Conservation (phyloP, 192 early-diverging fungal species). For the Rhizophagus sp. region DNA sequence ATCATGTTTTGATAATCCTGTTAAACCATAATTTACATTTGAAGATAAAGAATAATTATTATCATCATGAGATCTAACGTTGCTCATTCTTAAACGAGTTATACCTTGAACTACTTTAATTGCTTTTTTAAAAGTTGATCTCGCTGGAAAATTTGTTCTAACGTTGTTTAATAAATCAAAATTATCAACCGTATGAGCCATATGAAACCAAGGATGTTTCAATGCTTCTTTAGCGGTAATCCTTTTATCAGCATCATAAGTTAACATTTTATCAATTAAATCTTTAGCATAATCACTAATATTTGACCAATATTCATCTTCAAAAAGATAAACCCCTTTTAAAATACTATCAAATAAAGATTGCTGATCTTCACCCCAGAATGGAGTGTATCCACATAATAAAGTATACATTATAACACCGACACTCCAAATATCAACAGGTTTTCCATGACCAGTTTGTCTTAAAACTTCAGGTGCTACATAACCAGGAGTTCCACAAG, state of each 20-base stretch:
- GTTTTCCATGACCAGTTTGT: slow-evolving; percentile 86
- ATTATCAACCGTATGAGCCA: background rate
- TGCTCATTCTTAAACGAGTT: background rate
- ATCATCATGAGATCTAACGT: background rate
- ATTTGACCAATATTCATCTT: slow-evolving; percentile 76
- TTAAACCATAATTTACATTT: background rate
- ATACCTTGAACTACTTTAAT: slow-evolving; percentile 15
- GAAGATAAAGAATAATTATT: too few relatives aligned
- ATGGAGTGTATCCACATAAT: slow-evolving; percentile 78
- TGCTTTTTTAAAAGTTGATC: background rate
- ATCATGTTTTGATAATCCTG: background rate
- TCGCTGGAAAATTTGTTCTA: background rate
- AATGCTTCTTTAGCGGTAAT: slow-evolving; percentile 81
- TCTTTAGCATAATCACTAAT: slow-evolving; percentile 69
- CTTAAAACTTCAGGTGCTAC: slow-evolving; percentile 84
- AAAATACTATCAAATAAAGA: slow-evolving; percentile 70
- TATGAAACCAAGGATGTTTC: slow-evolving; percentile 76
- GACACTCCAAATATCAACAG: slow-evolving; percentile 94
- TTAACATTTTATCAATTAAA: slow-evolving; percentile 68
- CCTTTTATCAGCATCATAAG: slow-evolving; percentile 68
- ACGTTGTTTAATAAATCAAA: slow-evolving; percentile 10
- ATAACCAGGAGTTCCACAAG: slow-evolving; percentile 88
- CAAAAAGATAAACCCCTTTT: slow-evolving; percentile 65
- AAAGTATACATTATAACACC: slow-evolving; percentile 91
- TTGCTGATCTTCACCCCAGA: slow-evolving; percentile 62